Conservation (phyloP, 371 early-diverging fungal genomes). For the Saksenaea vasiformis region DNA sequence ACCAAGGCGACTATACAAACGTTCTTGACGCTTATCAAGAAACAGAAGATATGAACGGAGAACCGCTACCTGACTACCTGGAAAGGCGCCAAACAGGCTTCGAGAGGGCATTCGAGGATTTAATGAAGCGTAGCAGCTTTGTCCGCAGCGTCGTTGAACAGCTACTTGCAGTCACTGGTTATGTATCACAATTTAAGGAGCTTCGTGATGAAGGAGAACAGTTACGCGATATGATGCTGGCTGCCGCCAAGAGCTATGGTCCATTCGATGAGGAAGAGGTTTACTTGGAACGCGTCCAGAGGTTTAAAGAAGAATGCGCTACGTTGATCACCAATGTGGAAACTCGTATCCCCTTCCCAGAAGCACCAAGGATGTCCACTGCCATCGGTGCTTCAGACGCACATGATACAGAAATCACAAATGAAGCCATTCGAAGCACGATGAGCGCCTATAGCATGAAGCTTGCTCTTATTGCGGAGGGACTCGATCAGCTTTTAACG, state of each 20-base stretch:
- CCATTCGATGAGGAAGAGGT: constrained; percentile 17
- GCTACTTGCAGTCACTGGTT: constrained; percentile 21
- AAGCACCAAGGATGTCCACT: constrained; percentile 7
- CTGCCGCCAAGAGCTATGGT: constrained; percentile 15
- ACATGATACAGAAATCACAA: constrained; percentile 16
- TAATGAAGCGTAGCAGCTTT: constrained; percentile 27
- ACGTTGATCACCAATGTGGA: constrained; percentile 32
- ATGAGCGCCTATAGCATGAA: constrained; percentile 21
- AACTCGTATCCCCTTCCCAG: constrained; percentile 33
- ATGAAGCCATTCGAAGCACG: constrained; percentile 18
- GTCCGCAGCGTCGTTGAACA: constrained; percentile 30
- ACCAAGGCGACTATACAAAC: constrained; percentile 22
- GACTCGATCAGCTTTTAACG: constrained; percentile 33
- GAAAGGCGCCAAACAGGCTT: constrained; percentile 26
- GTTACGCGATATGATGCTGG: constrained; percentile 16
- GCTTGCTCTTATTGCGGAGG: constrained; percentile 27
- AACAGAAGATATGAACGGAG: constrained; percentile 16
- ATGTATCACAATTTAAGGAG: constrained; percentile 14
- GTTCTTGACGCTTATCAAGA: constrained; percentile 36
- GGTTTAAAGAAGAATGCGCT: constrained; percentile 39
- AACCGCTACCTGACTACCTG: constrained; percentile 19
- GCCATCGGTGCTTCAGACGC: constrained; percentile 11
- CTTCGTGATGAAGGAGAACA: constrained; percentile 21
- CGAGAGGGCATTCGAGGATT: constrained; percentile 24
- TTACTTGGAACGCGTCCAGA: constrained; percentile 25